Conservation (phyloP, 2,329 filamentous ascomycete genomes). For the Hymenoscyphus albidus region DNA sequence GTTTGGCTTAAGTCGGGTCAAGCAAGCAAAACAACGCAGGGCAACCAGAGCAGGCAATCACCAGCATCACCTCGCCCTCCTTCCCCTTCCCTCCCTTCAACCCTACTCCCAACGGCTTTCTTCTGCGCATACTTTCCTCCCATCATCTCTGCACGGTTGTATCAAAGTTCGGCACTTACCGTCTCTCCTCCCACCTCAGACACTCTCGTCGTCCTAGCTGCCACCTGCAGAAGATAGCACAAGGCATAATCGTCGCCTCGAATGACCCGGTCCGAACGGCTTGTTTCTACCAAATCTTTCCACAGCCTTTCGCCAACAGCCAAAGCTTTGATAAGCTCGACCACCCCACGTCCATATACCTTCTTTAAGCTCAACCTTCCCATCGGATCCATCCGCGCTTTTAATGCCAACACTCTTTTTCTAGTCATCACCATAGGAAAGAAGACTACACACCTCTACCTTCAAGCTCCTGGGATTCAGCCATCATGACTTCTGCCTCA, state of each 20-base stretch:
- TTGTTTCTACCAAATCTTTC: neutral
- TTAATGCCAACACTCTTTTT: conserved; percentile 2
- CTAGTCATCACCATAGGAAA: neutral
- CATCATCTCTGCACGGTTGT: conserved; percentile 16
- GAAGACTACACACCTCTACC: neutral
- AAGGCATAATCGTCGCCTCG: conserved; percentile 12
- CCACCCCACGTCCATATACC: neutral
- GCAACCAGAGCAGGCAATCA: neutral
- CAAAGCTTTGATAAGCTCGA: conserved; percentile 1
- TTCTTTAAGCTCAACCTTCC: conserved; percentile 2
- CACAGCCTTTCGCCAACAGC: conserved; percentile 4
- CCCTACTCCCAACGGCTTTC: conserved; percentile 5
- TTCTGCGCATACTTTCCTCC: conserved; percentile 20
- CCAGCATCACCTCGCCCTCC: neutral
- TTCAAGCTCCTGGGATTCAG: neutral
- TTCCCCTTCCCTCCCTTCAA: neutral
- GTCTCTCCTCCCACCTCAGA: conserved; percentile 14
- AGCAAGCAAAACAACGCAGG: neutral
- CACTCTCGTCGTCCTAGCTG: conserved; percentile 11
- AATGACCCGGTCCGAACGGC: conserved; percentile 2
- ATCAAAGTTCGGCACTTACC: conserved; percentile 21
- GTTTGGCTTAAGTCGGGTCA: conserved; percentile 6
- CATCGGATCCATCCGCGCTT: conserved; percentile 2
- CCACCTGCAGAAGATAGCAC: conserved; percentile 4
- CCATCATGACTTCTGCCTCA: conserved; percentile 23